A percentile compares a stretch with the other conserved stretches of the same genome.
phyloP scores from a whole-genome alignment of 164 flowering plant species.

The Hamamelis virginiana region DNA sequence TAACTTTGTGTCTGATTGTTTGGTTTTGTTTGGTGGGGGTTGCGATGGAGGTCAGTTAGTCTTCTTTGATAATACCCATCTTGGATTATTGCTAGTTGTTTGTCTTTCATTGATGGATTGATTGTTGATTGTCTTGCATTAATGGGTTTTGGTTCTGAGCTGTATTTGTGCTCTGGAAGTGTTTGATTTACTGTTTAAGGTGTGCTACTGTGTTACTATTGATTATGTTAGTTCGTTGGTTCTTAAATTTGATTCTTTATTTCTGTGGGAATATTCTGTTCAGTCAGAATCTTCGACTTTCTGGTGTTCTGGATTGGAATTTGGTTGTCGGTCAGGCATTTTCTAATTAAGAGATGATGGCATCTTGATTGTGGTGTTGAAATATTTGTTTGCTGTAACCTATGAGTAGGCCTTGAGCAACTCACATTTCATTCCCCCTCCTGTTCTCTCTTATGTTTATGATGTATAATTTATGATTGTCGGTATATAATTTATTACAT shows the following conservation, averaged over 20 bases:
- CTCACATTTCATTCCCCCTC: no score
- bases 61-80: background rate
- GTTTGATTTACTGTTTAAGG: background rate
- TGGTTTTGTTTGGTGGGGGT: conserved; percentile 95
- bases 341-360: background rate
- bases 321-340: background rate
- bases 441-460: background rate
- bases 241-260: background rate
- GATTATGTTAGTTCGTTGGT: background rate
- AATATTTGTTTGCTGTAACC: no score
- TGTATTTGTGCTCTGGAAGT: background rate
- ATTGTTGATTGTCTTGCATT: background rate
- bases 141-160: background rate
- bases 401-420: no score
- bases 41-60: conserved; percentile 78
- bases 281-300: background rate
- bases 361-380: background rate
- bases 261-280: background rate
- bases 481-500: no score
- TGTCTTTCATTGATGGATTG: background rate
- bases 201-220: background rate
- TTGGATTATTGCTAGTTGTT: background rate
- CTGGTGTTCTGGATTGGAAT: background rate
- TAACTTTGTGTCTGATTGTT: conserved; percentile 68
- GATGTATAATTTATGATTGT: no score